Evolutionary conservation across 768 basidiomycete genomes (phyloP).

Genomic region (Collybia sp.): DNA sequence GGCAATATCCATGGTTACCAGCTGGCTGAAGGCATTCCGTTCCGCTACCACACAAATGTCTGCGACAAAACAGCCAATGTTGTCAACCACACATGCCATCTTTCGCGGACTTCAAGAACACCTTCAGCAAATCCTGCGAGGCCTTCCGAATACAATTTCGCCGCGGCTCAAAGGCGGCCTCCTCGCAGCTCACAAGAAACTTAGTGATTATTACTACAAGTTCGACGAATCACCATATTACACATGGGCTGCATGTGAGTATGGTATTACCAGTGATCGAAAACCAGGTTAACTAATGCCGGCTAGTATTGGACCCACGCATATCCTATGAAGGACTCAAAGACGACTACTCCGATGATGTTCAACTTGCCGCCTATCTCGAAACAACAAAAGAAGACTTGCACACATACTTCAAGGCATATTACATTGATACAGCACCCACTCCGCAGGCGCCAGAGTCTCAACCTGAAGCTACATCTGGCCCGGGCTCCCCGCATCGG

Average conservation of each 20-base stretch:
- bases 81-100: conserved; percentile 22
- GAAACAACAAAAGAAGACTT: conserved; percentile 10
- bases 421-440: conserved; percentile 3
- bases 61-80: conserved; percentile 19
- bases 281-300: background rate
- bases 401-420: conserved; percentile 3
- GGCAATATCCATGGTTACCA: conserved; percentile 11
- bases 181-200: conserved; percentile 20
- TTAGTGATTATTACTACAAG: conserved; percentile 25
- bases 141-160: conserved; percentile 12
- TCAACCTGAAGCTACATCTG: too few relatives aligned
- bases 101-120: conserved; percentile 23
- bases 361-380: conserved; percentile 8
- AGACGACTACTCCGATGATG: conserved; percentile 16
- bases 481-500: too few relatives aligned
- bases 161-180: conserved; percentile 16
- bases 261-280: too few relatives aligned
- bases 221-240: conserved; percentile 26
- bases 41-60: conserved; percentile 28
- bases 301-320: conserved; percentile 26
- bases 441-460: background rate
- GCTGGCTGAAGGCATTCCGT: conserved; percentile 22
- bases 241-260: conserved; percentile 24
- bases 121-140: conserved; percentile 8
- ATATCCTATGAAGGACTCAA: conserved; percentile 19